Conservation (phyloP, 179 eudicot species). For the Spinacia oleracea region DNA sequence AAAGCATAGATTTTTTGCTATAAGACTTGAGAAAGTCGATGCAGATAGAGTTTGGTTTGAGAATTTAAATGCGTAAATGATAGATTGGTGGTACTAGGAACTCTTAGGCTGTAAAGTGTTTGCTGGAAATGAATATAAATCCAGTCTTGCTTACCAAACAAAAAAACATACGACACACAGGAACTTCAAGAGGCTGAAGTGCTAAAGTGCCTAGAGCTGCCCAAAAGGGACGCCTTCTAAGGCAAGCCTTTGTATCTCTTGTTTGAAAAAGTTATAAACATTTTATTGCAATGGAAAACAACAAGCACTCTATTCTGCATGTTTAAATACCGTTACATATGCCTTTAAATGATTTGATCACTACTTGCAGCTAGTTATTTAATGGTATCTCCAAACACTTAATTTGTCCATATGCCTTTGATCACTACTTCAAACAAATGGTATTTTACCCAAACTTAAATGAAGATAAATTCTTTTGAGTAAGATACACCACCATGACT, state of each 20-base stretch:
- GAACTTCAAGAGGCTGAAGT: background rate
- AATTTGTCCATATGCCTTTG: too few species aligned
- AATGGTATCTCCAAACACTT: background rate
- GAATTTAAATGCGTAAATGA: too few species aligned
- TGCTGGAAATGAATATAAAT: too few species aligned
- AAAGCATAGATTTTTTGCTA: too few species aligned
- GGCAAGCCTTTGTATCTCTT: background rate
- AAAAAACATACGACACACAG: background rate
- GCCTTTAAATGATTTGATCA: background rate
- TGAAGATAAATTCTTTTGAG: background rate
- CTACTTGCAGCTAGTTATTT: background rate
- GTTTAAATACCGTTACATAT: background rate
- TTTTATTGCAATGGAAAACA: background rate
- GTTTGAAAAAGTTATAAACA: background rate
- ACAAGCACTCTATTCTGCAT: background rate
- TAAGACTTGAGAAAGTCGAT: too few species aligned
- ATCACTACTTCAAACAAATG: too few species aligned
- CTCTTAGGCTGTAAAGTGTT: too few species aligned
- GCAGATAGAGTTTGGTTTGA: too few species aligned
- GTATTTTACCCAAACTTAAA: background rate
- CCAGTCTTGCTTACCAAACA: too few species aligned
- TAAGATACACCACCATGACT: background rate
- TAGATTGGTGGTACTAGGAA: too few species aligned
- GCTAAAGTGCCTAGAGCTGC: background rate
- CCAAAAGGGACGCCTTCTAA: background rate